Evolutionary conservation across 2,329 filamentous ascomycete species (phyloP).

Genomic region (Aspergillus tubingensis): DNA sequence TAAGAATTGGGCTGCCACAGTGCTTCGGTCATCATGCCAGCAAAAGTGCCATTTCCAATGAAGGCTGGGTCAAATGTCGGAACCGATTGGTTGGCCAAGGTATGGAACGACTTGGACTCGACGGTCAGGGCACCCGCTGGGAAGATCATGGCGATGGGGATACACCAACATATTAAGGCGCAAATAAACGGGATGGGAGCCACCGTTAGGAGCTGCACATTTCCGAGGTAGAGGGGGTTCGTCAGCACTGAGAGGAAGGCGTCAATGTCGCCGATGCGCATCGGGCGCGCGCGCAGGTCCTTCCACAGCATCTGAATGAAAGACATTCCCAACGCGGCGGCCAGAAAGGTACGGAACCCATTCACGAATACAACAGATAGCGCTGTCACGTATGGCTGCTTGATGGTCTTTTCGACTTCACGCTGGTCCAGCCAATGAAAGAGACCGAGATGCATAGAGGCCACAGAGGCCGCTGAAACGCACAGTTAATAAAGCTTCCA

Average conservation of each 20-base stretch:
- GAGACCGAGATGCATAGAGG: not conserved
- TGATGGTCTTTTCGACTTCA: conserved; percentile 1
- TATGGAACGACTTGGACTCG: not conserved
- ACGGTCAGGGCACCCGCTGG: not conserved
- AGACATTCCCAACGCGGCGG: not conserved
- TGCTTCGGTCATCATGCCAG: conserved; percentile 1
- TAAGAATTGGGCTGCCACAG: conserved; percentile 2
- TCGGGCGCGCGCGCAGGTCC: not conserved
- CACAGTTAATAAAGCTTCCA: not conserved
- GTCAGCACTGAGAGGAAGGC: not conserved
- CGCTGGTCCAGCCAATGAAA: conserved; percentile 3
- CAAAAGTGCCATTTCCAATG: not conserved
- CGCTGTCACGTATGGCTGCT: conserved; percentile 2
- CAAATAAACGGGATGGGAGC: not conserved
- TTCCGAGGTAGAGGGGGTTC: conserved; percentile 1
- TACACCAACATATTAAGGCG: not conserved
- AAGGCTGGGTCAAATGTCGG: conserved; percentile 1
- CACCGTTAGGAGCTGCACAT: not conserved
- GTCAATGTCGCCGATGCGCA: conserved; percentile 3
- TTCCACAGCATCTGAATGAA: conserved; percentile 6
- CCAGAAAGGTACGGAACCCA: not conserved
- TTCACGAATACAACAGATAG: conserved; percentile 2
- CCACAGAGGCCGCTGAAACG: not conserved
- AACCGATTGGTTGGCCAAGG: not conserved
- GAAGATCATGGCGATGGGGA: conserved; percentile 6